Evolutionary conservation across 2,329 filamentous ascomycete species (phyloP), one percentile per base, ranked within the genome.

Genomic region (Onygenales sp.): DNA sequence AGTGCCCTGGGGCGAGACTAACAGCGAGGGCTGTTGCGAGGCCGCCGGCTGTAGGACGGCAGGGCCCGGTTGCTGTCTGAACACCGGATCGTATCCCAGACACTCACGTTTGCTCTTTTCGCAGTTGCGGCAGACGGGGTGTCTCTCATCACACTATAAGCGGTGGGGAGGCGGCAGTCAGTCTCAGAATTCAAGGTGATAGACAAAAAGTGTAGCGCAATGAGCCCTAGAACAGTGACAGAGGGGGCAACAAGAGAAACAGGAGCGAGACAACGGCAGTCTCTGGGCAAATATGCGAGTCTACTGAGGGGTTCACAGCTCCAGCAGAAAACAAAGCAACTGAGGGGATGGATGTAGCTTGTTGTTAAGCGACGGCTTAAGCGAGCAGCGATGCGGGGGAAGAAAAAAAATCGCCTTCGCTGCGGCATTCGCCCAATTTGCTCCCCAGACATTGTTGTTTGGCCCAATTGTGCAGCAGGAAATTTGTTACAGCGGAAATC

Each of bases 121-220:
- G 63, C 82, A 85, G 65, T 85, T 85, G 62, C 81, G 74, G 77
- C 93, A 98, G 56, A 86, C 84, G 21, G 93, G 93, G 70, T 95
- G 90, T 56, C 83, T 84, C 77, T 98, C 93, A 81, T 97, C 93
- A 74, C 93, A 98, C 93, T 96, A 69, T 61, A 56, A 61, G 56
- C 56, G 60, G 52, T 54, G 61, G 55, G 59, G 50, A 47, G 60
- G 56, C 56, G 47, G 61, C 63, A 47, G 55, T 55, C 54, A 56
- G 55, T 57, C 48, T 53, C 42, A 33, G 42, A 46, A 52, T 27
- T 27, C 13, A 40, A 27, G 10, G 37, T 21, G 46, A 49, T 14
- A 49, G 39, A 27, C 4, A 48, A 6, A 48, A 17, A 6, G 17
- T 11, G 31, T 8, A 14, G 46, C 5, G 46, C 21, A 11, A 39